Conservation (phyloP, 805 yeast species). For the Candida berthetii region DNA sequence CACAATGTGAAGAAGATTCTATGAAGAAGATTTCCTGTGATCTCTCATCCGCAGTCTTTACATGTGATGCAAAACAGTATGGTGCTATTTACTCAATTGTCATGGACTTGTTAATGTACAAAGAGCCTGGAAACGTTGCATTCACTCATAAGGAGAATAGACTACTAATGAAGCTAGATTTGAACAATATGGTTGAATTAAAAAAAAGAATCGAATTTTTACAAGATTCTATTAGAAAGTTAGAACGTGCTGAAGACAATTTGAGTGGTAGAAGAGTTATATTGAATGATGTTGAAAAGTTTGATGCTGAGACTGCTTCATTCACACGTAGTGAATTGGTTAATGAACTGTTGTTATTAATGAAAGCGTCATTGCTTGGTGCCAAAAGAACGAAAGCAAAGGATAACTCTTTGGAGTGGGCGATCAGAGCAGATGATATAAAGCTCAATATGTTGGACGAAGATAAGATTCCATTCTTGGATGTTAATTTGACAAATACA, state of each 20-base stretch:
- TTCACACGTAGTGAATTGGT: conserved; percentile 28
- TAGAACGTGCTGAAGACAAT: conserved; percentile 37
- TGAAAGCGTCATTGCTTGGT: conserved; percentile 34
- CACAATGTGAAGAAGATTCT: conserved; percentile 21
- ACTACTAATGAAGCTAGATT: conserved; percentile 63
- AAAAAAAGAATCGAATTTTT: conserved; percentile 39
- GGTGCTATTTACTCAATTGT: conserved; percentile 56
- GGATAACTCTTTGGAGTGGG: conserved; percentile 47
- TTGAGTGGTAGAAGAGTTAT: conserved; percentile 41
- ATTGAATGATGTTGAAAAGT: conserved; percentile 42
- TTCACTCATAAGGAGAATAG: conserved; percentile 57
- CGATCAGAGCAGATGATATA: conserved; percentile 61
- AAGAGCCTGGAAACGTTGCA: conserved; percentile 61
- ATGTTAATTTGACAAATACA: conserved; percentile 58
- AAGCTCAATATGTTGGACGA: conserved; percentile 65
- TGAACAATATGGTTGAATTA: conserved; percentile 50
- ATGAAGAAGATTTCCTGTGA: conserved; percentile 51
- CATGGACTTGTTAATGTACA: conserved; percentile 59
- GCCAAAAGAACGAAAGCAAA: conserved; percentile 22
- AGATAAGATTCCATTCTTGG: conserved; percentile 57
- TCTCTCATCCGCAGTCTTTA: conserved; percentile 60
- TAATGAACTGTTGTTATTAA: conserved; percentile 36
- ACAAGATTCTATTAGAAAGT: conserved; percentile 39
- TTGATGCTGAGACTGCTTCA: conserved; percentile 35
- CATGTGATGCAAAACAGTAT: conserved; percentile 73